Evolutionary conservation across 2,329 filamentous ascomycete species (phyloP).

Genomic region (Endoconidiophora polonica): DNA sequence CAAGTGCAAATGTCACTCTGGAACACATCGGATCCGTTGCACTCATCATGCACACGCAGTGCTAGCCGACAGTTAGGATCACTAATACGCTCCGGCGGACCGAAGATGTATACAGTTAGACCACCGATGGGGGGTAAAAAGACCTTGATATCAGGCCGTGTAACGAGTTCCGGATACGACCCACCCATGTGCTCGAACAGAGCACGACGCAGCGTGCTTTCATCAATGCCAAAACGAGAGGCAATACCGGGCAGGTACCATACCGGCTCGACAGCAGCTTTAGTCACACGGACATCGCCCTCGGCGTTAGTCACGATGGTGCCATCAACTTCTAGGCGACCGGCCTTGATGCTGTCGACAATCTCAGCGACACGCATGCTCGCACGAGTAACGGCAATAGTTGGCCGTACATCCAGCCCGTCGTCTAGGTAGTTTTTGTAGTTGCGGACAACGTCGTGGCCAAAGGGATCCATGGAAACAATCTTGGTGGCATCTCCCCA

Average conservation of each 20-base stretch:
- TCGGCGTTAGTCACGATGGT: slow-evolving; percentile 75
- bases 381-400: slow-evolving; percentile 79
- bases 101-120: slow-evolving; percentile 92
- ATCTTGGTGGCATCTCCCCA: slow-evolving; percentile 90
- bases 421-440: slow-evolving; percentile 7
- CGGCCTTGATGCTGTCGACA: slow-evolving; percentile 67
- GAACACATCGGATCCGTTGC: slow-evolving; percentile 95
- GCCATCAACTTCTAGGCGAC: slow-evolving; percentile 62
- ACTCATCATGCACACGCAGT: slow-evolving; percentile 65
- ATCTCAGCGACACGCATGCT: slow-evolving; percentile 93
- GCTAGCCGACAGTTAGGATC: slow-evolving; percentile 68
- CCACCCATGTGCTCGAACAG: slow-evolving; percentile 93
- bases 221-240: slow-evolving; percentile 85
- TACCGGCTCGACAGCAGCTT: slow-evolving; percentile 89
- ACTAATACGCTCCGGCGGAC: slow-evolving; percentile 84
- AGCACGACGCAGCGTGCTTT: slow-evolving; percentile 68
- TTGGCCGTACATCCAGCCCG: slow-evolving; percentile 52
- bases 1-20: slow-evolving; percentile 97
- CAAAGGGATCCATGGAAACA: slow-evolving; percentile 90
- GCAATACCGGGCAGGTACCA: slow-evolving; percentile 82
- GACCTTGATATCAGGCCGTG: slow-evolving; percentile 81
- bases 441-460: slow-evolving; percentile 37
- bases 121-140: slow-evolving; percentile 91
- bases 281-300: slow-evolving; percentile 85
- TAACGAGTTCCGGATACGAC: slow-evolving; percentile 93